A percentile compares a stretch with the other conserved stretches of the same genome.
These are phyloP conservation scores for Aspergillus egyptiacus DNA, from an alignment of 495 filamentous ascomycete species.

Conservation along the genomic window DNA sequence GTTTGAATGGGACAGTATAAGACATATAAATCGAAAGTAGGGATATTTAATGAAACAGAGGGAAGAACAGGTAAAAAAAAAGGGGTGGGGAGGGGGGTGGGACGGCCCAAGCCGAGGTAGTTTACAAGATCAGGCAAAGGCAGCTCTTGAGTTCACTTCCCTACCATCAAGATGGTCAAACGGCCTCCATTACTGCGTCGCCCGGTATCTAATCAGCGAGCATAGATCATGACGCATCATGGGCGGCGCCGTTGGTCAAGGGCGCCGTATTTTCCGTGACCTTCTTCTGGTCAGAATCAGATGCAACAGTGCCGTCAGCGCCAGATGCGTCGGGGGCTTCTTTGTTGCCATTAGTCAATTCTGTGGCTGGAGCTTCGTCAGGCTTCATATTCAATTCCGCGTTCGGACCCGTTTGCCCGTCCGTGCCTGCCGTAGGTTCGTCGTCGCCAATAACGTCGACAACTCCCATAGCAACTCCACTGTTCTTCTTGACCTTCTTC, in stretches of 20 bases:
- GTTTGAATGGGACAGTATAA: neutral
- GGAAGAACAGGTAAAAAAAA: neutral
- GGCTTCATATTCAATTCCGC: conserved; percentile 13
- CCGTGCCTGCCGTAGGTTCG: conserved; percentile 15
- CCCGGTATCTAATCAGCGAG: too few species aligned
- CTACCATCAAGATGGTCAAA: too few species aligned
- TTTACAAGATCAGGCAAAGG: neutral
- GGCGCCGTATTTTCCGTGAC: conserved; percentile 13
- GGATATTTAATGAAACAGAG: neutral
- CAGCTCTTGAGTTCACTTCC: neutral
- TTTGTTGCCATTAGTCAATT: conserved; percentile 11
- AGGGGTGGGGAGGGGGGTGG: neutral
- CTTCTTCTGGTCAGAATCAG: conserved; percentile 9
- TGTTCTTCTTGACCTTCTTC: conserved; percentile 46
- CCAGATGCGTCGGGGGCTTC: conserved; percentile 6
- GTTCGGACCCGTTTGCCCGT: conserved; percentile 22
- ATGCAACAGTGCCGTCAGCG: conserved; percentile 2
- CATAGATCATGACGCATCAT: conserved; percentile 24
- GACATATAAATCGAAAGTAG: neutral
- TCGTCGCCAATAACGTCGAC: conserved; percentile 30
- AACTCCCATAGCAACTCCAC: conserved; percentile 29
- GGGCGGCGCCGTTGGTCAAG: conserved; percentile 32
- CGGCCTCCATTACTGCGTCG: too few species aligned
- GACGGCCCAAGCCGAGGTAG: neutral
- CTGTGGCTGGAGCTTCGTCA: conserved; percentile 18